phyloP scores from a whole-genome alignment of 192 early-diverging fungal species.

The Paraglomus brasilianum region DNA sequence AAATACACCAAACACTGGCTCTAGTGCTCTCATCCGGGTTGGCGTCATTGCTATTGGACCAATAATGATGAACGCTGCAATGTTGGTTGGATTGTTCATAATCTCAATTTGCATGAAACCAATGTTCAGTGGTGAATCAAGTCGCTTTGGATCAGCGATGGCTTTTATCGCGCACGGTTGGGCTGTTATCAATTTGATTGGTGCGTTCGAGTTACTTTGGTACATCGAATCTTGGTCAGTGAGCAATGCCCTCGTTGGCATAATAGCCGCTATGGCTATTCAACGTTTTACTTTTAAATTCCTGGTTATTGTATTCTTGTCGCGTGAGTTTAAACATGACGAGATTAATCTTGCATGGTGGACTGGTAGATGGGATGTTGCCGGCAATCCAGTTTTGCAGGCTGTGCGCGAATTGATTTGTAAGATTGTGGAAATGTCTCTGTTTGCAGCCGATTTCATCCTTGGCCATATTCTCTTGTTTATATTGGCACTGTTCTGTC shows the following conservation, averaged over 20 bases:
- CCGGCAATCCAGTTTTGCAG: constrained; percentile 65
- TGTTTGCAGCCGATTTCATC: constrained; percentile 78
- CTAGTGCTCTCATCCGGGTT: constrained; percentile 58
- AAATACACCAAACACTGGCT: constrained; percentile 31
- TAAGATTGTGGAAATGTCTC: constrained; percentile 82
- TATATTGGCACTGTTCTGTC: constrained; percentile 65
- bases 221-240: constrained; percentile 66
- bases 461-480: constrained; percentile 77
- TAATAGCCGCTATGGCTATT: constrained; percentile 64
- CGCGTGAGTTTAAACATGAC: constrained; percentile 82
- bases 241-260: constrained; percentile 61
- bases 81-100: constrained; percentile 59
- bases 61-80: constrained; percentile 66
- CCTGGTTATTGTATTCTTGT: constrained; percentile 66
- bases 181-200: constrained; percentile 61
- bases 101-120: constrained; percentile 65
- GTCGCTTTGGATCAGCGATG: constrained; percentile 70
- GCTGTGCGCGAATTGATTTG: constrained; percentile 78
- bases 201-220: constrained; percentile 64
- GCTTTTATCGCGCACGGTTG: constrained; percentile 63
- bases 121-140: constrained; percentile 56
- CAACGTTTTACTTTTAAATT: constrained; percentile 70
- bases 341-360: constrained; percentile 85
- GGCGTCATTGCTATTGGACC: constrained; percentile 67
- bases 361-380: constrained; percentile 80